Evolutionary conservation across 768 basidiomycete species (phyloP).

Genomic region (Omphalotus guepiniiformis): DNA sequence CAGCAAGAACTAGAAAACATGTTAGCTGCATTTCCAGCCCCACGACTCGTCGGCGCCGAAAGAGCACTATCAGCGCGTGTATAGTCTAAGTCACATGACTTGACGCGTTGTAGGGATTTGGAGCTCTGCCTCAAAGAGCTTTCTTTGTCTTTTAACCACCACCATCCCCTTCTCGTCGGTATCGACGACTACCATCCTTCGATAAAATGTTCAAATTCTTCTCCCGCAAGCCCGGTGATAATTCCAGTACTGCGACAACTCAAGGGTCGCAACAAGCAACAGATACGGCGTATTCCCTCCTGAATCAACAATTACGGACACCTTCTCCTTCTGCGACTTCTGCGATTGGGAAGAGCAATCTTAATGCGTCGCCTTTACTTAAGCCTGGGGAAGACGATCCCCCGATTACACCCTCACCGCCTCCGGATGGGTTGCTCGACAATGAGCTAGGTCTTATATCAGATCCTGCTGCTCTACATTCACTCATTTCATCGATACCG

Average conservation of each 20-base stretch:
- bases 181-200: background rate
- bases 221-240: conserved; percentile 1
- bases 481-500: conserved; percentile 57
- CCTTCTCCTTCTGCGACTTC: conserved; percentile 45
- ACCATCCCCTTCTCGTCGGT: background rate
- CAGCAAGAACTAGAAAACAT: too few relatives aligned
- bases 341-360: conserved; percentile 8
- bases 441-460: conserved; percentile 18
- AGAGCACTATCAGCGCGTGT: too few relatives aligned
- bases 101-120: too few relatives aligned
- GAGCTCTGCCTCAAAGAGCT: too few relatives aligned
- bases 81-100: too few relatives aligned
- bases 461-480: conserved; percentile 40
- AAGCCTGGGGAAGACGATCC: conserved; percentile 31
- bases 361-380: conserved; percentile 20
- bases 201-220: conserved; percentile 9
- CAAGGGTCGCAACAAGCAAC: background rate
- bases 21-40: too few relatives aligned
- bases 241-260: background rate
- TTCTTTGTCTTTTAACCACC: background rate
- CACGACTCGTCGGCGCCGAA: too few relatives aligned
- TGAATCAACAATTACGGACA: conserved; percentile 44
- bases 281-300: background rate
- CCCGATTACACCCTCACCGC: conserved; percentile 31
- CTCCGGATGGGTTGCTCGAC: conserved; percentile 16